Conservation (phyloP, 2,329 filamentous ascomycete species). For the Aureobasidium sp. region DNA sequence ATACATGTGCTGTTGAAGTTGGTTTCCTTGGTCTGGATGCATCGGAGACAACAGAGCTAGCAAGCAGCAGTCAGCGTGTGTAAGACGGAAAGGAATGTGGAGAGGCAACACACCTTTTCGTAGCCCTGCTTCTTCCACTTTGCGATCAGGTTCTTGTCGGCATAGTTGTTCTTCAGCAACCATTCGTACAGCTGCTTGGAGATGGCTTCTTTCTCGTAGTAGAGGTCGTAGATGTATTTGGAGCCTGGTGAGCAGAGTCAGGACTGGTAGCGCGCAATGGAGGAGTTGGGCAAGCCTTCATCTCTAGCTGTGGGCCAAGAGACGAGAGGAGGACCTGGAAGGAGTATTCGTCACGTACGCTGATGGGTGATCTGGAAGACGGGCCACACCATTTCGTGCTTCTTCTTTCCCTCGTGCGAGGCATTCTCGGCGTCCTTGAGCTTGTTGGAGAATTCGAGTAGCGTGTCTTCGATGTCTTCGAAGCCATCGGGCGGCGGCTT, state of each 20-base stretch:
- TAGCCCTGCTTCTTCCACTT: slow-evolving; percentile 99
- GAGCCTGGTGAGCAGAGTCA: slow-evolving; percentile 41
- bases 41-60: slow-evolving; percentile 86
- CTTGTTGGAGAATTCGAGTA: slow-evolving; percentile 79
- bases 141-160: slow-evolving; percentile 88
- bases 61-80: slow-evolving; percentile 16
- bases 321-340: slow-evolving; percentile 18
- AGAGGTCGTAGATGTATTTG: slow-evolving; percentile 93
- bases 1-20: slow-evolving; percentile 98
- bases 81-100: neutral
- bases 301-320: slow-evolving; percentile 10
- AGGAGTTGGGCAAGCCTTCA: neutral
- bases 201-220: slow-evolving; percentile 97
- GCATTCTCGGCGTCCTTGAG: slow-evolving; percentile 95
- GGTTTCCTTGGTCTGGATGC: slow-evolving; percentile 99
- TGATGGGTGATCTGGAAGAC: slow-evolving; percentile 97
- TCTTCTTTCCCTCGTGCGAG: slow-evolving; percentile 69
- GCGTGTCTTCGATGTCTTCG: slow-evolving; percentile 79
- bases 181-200: slow-evolving; percentile 89
- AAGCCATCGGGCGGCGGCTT: slow-evolving; percentile 83
- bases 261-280: neutral
- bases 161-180: slow-evolving; percentile 93
- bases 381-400: slow-evolving; percentile 91
- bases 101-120: slow-evolving; percentile 65
- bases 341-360: slow-evolving; percentile 45